phyloP scores from a whole-genome alignment of 1,284 basidiomycete species.

The Wolfiporia cocos region DNA sequence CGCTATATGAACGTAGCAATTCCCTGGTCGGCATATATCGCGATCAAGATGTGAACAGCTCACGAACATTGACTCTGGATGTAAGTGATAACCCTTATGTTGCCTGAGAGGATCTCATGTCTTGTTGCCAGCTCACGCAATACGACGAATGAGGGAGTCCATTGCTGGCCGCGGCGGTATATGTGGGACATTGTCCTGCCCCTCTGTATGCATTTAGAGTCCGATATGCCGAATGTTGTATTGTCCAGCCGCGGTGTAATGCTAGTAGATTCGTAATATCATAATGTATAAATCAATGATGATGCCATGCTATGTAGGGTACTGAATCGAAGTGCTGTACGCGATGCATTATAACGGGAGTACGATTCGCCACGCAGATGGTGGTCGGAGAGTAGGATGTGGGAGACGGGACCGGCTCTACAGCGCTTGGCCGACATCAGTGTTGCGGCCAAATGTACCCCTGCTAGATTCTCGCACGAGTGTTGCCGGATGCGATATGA shows the following conservation, averaged over 20 bases:
- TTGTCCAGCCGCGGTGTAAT: neutral
- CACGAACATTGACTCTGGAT: slow-evolving; percentile 83
- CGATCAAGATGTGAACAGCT: slow-evolving; percentile 91
- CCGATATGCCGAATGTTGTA: too few species aligned
- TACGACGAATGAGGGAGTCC: slow-evolving; percentile 31
- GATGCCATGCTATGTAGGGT: neutral
- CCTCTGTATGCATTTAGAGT: neutral
- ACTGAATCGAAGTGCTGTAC: neutral
- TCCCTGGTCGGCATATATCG: slow-evolving; percentile 92
- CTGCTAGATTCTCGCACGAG: slow-evolving; percentile 21
- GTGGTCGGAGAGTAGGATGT: too few species aligned
- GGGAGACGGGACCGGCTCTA: too few species aligned
- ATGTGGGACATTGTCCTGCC: too few species aligned
- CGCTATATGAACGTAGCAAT: slow-evolving; percentile 86
- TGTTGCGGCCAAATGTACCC: slow-evolving; percentile 20
- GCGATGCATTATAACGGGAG: too few species aligned
- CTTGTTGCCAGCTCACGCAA: slow-evolving; percentile 32
- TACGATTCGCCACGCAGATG: too few species aligned
- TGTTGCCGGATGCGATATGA: slow-evolving; percentile 10
- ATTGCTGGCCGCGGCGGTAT: too few species aligned
- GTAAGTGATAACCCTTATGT: slow-evolving; percentile 41
- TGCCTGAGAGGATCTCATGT: neutral
- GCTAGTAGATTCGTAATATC: neutral
- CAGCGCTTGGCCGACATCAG: slow-evolving; percentile 24
- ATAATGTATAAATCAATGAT: neutral